Percentiles rank a stretch among this genome's conserved stretches.
phyloP scores from a whole-genome alignment of 306 rosid species.

The Aeschynomene evenia region DNA sequence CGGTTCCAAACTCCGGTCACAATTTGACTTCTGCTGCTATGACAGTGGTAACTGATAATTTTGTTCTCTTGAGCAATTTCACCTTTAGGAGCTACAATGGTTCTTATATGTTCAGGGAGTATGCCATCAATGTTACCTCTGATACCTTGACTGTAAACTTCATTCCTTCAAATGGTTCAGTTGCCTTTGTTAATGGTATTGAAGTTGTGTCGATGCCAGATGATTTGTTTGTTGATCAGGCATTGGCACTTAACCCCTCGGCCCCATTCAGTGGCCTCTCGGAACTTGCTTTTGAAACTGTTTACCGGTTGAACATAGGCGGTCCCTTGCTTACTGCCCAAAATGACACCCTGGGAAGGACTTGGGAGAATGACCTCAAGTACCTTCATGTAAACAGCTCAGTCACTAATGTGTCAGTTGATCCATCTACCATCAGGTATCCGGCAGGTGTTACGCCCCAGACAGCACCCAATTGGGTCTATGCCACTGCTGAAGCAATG shows the following conservation, averaged over 20 bases:
- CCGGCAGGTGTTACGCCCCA: conserved; percentile 54
- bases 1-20: conserved; percentile 46
- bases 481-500: conserved; percentile 89
- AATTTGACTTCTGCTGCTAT: conserved; percentile 64
- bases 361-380: conserved; percentile 82
- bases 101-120: conserved; percentile 81
- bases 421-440: conserved; percentile 63
- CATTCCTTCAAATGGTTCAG: conserved; percentile 71
- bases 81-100: conserved; percentile 61
- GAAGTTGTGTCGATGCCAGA: conserved; percentile 89
- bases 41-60: conserved; percentile 66
- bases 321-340: conserved; percentile 75
- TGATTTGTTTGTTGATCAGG: conserved; percentile 75
- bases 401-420: conserved; percentile 55
- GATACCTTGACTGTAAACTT: conserved; percentile 61
- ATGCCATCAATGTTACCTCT: conserved; percentile 69
- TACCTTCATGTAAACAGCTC: conserved; percentile 86
- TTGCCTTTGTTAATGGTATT: conserved; percentile 83
- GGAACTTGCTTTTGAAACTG: conserved; percentile 67
- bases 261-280: conserved; percentile 67
- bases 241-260: conserved; percentile 57
- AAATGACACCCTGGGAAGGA: conserved; percentile 88
- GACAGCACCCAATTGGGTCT: conserved; percentile 85
- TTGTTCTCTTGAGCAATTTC: conserved; percentile 83
- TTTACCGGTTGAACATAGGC: conserved; percentile 81